Conservation (phyloP, 2,329 filamentous ascomycete genomes). For the Xylariaceae sp. region DNA sequence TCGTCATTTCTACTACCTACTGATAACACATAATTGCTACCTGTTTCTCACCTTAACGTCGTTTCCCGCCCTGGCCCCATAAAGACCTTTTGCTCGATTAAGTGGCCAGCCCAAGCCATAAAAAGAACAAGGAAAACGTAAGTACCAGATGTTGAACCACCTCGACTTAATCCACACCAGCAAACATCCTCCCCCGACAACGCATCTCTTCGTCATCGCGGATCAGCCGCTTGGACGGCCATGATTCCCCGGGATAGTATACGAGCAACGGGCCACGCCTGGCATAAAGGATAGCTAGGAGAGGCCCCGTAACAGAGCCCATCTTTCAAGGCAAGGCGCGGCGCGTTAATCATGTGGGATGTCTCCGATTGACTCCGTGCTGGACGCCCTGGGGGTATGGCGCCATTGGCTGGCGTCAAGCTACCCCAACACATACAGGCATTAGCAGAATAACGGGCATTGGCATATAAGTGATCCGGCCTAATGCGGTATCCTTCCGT, state of each 20-base stretch:
- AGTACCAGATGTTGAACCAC: constrained; percentile 8
- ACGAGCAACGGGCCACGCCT: not conserved
- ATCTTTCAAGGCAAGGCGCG: not conserved
- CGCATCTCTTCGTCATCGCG: not conserved
- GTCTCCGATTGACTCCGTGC: not conserved
- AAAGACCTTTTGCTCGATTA: constrained; percentile 1
- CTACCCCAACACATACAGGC: not conserved
- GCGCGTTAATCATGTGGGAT: not conserved
- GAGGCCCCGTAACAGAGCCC: not conserved
- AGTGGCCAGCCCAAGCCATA: constrained; percentile 14
- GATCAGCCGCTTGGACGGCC: not conserved
- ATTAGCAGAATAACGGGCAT: not conserved
- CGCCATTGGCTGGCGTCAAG: not conserved
- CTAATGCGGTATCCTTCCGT: not conserved
- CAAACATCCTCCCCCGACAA: not conserved
- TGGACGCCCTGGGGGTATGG: not conserved
- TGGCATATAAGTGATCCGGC: not conserved
- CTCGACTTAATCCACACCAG: not conserved
- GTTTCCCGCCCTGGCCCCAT: not conserved
- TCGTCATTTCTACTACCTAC: constrained; percentile 12
- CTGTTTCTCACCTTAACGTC: constrained; percentile 1
- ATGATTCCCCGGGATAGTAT: not conserved
- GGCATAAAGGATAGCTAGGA: not conserved
- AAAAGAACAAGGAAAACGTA: not conserved
- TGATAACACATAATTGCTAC: constrained; percentile 15